Base-by-base conservation (phyloP, 441 rosid species). In the Pelargonium citronellum region DNA sequence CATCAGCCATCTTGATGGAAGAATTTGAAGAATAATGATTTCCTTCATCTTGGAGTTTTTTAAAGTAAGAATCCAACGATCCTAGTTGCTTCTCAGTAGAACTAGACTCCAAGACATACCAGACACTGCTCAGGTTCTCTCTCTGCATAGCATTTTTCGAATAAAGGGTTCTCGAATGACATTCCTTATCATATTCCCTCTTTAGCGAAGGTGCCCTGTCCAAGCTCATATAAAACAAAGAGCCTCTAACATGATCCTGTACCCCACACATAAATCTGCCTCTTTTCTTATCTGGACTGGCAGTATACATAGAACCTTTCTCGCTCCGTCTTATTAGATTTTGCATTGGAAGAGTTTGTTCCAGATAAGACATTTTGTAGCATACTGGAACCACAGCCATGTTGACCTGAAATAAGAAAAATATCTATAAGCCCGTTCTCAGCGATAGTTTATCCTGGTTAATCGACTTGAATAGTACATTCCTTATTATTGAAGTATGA, bases 61-160 rank as follows among this genome's bases (percentile, higher is more conserved):
- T 78, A 68, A 89, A 87, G 85, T 91, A 92, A 57, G 91, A 84
- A 78, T 92, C 87, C 64, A 92, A 81, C 64, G 77, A 77, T 55
- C 82, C 79, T 73, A 88, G 71, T 49, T 84, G 87, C 53, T 71
- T 68, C 62, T 80, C 79, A 17, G 69, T 79, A 27, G 53, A 9
- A 71, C 78, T 71, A 20, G 75, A 68, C 69, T 73, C 78, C 10
- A 79, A 78, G 46, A 83, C 76, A 62, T 65, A 72, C 64, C 80
- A 73, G 4, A 66, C 78, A 63, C 66, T 27, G 9, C 67, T 43
- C 12, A 75, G 22, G 4, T 67, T 72, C 37, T 83, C 77, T 69
- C 69, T 78, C 4, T 37, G 60, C 3, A 75, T 64, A 74, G 64
- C 71, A 67, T 61, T 58, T 71, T 57, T 69, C 67, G 12, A 63